A percentile compares a stretch with the other conserved stretches of the same genome.
phyloP scores from a whole-genome alignment of 1,139 yeast genomes.

The Kodamaea ohmeri region DNA sequence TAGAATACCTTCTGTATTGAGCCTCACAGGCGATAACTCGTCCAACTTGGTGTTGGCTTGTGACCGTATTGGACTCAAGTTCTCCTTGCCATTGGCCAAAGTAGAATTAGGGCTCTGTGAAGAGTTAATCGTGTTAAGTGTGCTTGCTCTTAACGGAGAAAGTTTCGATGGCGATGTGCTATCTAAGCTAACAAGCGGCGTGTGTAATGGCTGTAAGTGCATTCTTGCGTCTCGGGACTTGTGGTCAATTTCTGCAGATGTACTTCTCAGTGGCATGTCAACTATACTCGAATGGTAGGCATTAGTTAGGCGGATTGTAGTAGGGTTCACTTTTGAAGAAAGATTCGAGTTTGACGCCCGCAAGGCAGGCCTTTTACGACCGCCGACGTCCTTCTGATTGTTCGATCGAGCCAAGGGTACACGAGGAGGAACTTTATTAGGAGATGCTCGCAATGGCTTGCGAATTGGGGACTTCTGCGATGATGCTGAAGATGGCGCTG shows the following conservation, averaged over 20 bases:
- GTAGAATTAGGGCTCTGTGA: background rate
- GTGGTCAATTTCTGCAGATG: background rate
- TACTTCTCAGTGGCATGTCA: background rate
- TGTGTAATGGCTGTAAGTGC: slow-evolving; percentile 1
- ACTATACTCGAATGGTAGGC: slow-evolving; percentile 17
- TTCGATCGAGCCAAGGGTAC: background rate
- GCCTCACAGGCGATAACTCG: slow-evolving; percentile 1
- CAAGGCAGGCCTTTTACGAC: slow-evolving; percentile 8
- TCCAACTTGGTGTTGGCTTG: background rate
- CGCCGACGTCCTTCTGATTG: background rate
- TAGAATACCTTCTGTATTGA: background rate
- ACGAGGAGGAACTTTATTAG: background rate
- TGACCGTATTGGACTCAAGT: slow-evolving; percentile 1
- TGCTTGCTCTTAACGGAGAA: slow-evolving; percentile 1
- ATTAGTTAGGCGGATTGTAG: slow-evolving; percentile 20
- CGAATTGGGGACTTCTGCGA: slow-evolving; percentile 1
- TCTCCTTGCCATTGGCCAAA: slow-evolving; percentile 3
- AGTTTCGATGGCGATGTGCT: background rate
- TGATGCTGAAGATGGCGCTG: slow-evolving; percentile 1
- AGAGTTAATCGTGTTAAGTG: background rate
- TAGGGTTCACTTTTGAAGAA: slow-evolving; percentile 12
- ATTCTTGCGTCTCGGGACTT: background rate
- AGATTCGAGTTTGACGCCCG: slow-evolving; percentile 7
- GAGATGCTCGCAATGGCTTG: background rate
- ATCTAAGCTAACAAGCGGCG: background rate